Evolutionary conservation across 164 flowering plant genomes (phyloP).

Genomic region (Kingdonia uniflora): DNA sequence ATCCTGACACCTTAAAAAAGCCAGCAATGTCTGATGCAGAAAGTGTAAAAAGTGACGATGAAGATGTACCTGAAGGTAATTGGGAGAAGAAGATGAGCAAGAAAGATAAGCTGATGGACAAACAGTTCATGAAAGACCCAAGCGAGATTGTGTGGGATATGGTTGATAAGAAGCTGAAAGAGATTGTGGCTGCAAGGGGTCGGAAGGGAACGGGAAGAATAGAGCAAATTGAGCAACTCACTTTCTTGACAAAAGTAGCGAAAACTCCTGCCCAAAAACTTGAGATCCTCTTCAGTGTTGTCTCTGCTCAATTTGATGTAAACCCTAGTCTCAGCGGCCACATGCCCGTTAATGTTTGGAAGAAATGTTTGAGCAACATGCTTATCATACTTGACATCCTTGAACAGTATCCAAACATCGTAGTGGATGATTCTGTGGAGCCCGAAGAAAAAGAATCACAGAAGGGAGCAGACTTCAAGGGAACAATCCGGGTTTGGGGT

Average conservation of each 20-base stretch:
- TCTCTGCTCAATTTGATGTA: conserved; percentile 94
- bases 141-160: conserved; percentile 80
- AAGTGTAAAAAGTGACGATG: conserved; percentile 24
- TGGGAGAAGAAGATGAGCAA: conserved; percentile 68
- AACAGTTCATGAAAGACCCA: conserved; percentile 71
- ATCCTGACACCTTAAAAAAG: conserved; percentile 13
- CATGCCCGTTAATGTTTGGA: conserved; percentile 92
- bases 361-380: conserved; percentile 73
- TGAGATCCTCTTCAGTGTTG: conserved; percentile 78
- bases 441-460: conserved; percentile 86
- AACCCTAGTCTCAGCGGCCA: conserved; percentile 79
- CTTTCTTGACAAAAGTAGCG: conserved; percentile 75
- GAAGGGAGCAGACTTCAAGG: conserved; percentile 59
- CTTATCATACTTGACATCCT: conserved; percentile 67
- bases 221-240: conserved; percentile 92
- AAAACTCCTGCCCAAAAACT: conserved; percentile 98
- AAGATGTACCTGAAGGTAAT: conserved; percentile 22
- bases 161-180: conserved; percentile 80
- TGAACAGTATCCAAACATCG: conserved; percentile 57
- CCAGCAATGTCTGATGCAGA: conserved; percentile 17
- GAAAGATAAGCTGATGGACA: conserved; percentile 72
- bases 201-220: conserved; percentile 91
- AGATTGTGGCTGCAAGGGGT: conserved; percentile 76
- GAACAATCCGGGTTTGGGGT: conserved; percentile 77
- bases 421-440: conserved; percentile 80